phyloP scores from a whole-genome alignment of 2,329 filamentous ascomycete species.

The Ophiostoma himal-ulmi region DNA sequence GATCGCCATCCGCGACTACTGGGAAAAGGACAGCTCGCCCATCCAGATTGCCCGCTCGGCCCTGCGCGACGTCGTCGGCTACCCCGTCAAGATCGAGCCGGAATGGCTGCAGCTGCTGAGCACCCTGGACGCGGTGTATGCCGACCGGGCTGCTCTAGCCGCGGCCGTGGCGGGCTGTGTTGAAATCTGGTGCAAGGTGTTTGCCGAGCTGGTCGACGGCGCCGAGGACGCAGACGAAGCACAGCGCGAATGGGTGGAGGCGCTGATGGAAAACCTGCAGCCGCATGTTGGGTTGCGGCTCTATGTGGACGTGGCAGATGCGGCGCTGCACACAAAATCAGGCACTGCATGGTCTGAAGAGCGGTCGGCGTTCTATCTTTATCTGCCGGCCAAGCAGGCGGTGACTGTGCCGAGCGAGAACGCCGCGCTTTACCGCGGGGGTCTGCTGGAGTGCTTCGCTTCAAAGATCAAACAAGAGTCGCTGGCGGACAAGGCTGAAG shows the following conservation, averaged over 20 bases:
- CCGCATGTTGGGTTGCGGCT: conserved; percentile 32
- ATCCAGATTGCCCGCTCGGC: conserved; percentile 33
- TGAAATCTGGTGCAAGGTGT: conserved; percentile 37
- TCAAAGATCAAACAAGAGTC: not conserved
- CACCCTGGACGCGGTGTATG: conserved; percentile 36
- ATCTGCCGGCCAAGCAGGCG: not conserved
- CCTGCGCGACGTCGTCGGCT: conserved; percentile 37
- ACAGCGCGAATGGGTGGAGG: conserved; percentile 40
- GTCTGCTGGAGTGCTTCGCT: not conserved
- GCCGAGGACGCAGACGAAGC: conserved; percentile 31
- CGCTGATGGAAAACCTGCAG: conserved; percentile 36
- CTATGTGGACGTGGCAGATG: conserved; percentile 31
- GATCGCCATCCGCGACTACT: conserved; percentile 40
- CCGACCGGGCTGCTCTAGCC: conserved; percentile 39
- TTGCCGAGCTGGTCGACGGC: conserved; percentile 35
- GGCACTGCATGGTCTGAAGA: not conserved
- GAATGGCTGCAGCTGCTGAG: conserved; percentile 41
- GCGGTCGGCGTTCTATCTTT: not conserved
- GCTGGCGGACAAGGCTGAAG: not conserved
- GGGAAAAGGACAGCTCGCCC: conserved; percentile 35
- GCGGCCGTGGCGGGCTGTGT: conserved; percentile 35
- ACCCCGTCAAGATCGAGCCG: conserved; percentile 36
- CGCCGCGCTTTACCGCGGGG: not conserved
- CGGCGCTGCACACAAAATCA: conserved; percentile 28
- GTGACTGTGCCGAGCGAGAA: not conserved